Percentiles rank a stretch among this genome's conserved stretches.
phyloP scores from a whole-genome alignment of 176 grass and related monocot species.

The Oryza longistaminata region DNA sequence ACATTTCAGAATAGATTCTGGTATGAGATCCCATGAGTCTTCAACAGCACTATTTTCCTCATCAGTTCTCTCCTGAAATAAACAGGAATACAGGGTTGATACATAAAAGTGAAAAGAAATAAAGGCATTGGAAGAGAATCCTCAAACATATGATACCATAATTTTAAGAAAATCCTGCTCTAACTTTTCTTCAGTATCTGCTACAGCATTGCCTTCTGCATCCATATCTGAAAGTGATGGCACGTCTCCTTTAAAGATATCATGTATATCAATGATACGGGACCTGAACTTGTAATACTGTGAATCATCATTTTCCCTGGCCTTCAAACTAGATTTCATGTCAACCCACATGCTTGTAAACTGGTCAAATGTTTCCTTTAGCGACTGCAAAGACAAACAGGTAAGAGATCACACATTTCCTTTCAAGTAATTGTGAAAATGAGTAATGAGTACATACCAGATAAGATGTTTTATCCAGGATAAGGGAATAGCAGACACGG shows the following conservation, averaged over 20 bases:
- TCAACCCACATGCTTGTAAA: slow-evolving; percentile 77
- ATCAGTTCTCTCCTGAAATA: slow-evolving; percentile 55
- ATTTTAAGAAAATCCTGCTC: slow-evolving; percentile 66
- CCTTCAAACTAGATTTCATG: slow-evolving; percentile 83
- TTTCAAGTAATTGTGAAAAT: slow-evolving; percentile 2
- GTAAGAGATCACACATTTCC: slow-evolving; percentile 27
- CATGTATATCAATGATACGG: slow-evolving; percentile 63
- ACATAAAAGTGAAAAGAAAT: slow-evolving; percentile 21
- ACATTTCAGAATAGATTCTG: slow-evolving; percentile 64
- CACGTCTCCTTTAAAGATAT: slow-evolving; percentile 65
- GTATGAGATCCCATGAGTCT: slow-evolving; percentile 69
- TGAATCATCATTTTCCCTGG: slow-evolving; percentile 56
- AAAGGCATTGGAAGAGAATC: slow-evolving; percentile 3
- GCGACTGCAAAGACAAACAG: slow-evolving; percentile 54
- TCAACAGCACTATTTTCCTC: slow-evolving; percentile 49
- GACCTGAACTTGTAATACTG: slow-evolving; percentile 81
- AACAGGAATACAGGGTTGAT: slow-evolving; percentile 10
- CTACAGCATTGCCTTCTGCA: slow-evolving; percentile 37
- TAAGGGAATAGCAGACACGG: slow-evolving; percentile 49
- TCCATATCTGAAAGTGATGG: slow-evolving; percentile 52
- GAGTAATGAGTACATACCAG: slow-evolving; percentile 57
- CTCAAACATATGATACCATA: slow-evolving; percentile 31
- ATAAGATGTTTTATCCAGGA: slow-evolving; percentile 71
- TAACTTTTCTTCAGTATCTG: slow-evolving; percentile 60
- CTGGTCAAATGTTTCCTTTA: slow-evolving; percentile 69